Conservation (phyloP, 1,284 basidiomycete genomes). For the Anthracocystis setariae region DNA sequence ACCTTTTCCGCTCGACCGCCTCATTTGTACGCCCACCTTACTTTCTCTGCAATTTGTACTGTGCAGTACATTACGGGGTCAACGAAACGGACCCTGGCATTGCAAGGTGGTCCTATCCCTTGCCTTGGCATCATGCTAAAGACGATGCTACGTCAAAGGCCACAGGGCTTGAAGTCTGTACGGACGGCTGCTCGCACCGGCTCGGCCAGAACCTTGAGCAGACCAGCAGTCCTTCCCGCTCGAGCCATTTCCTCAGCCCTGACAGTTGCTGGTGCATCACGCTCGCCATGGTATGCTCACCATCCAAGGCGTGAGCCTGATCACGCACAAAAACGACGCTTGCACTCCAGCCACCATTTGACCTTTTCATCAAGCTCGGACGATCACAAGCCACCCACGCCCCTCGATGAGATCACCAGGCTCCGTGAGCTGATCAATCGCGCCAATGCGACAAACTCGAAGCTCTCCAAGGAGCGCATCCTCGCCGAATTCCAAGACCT, state of each 20-base stretch:
- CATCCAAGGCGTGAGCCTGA: not conserved
- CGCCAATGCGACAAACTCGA: slow-evolving; percentile 44
- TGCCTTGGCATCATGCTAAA: not conserved
- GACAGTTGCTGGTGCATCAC: not conserved
- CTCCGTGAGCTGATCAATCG: slow-evolving; percentile 44
- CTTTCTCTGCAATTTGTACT: not conserved
- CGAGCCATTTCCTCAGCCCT: not conserved
- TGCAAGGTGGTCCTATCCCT: not conserved
- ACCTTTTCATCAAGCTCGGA: slow-evolving; percentile 10
- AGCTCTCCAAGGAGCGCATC: slow-evolving; percentile 37
- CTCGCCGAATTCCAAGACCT: slow-evolving; percentile 38
- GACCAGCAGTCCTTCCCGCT: not conserved
- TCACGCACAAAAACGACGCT: not conserved
- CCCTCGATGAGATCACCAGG: slow-evolving; percentile 42
- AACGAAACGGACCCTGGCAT: not conserved
- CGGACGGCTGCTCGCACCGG: slow-evolving; percentile 5
- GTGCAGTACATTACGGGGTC: no score
- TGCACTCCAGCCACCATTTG: slow-evolving; percentile 18
- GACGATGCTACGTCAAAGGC: slow-evolving; percentile 16
- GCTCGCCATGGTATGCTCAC: not conserved
- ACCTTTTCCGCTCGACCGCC: slow-evolving; percentile 1
- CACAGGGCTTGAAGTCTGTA: slow-evolving; percentile 8
- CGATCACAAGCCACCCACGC: slow-evolving; percentile 11
- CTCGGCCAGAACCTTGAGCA: not conserved
- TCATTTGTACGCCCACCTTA: not conserved